Evolutionary conservation across 305 asterid species (phyloP).

Genomic region (Solanum hybrid): DNA sequence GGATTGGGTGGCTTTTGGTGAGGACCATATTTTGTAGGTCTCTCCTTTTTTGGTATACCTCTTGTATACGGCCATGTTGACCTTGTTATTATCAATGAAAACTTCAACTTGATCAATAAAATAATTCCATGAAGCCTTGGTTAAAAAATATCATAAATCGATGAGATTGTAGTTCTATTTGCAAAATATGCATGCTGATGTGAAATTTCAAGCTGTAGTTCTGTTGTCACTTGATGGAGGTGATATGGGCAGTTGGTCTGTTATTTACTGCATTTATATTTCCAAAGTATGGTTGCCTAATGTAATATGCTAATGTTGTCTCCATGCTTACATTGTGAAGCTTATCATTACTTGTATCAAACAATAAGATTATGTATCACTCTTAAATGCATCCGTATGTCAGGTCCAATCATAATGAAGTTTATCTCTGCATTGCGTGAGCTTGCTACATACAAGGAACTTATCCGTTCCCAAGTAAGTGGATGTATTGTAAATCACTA

Average conservation of each 20-base stretch:
- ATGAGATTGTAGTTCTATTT: neutral
- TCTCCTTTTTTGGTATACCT: neutral
- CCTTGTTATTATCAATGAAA: neutral
- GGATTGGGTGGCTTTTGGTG: neutral
- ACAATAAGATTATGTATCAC: neutral
- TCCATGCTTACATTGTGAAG: neutral
- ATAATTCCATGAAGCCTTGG: neutral
- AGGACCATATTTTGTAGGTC: neutral
- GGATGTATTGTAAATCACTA: conserved; percentile 11
- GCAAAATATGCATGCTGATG: neutral
- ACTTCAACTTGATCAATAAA: neutral
- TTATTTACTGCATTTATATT: neutral
- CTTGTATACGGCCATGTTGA: neutral
- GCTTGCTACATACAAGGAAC: conserved; percentile 91
- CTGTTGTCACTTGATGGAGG: neutral
- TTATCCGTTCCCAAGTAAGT: conserved; percentile 91
- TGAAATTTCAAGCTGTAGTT: neutral
- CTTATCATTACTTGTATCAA: neutral
- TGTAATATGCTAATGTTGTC: neutral
- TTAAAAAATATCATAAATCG: neutral
- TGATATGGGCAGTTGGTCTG: neutral
- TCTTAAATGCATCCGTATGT: neutral
- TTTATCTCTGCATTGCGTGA: conserved; percentile 66
- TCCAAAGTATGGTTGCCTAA: neutral
- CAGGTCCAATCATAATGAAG: conserved; percentile 88